Evolutionary conservation across 2,329 filamentous ascomycete genomes (phyloP).

Genomic region (Penicillium olsonii): DNA sequence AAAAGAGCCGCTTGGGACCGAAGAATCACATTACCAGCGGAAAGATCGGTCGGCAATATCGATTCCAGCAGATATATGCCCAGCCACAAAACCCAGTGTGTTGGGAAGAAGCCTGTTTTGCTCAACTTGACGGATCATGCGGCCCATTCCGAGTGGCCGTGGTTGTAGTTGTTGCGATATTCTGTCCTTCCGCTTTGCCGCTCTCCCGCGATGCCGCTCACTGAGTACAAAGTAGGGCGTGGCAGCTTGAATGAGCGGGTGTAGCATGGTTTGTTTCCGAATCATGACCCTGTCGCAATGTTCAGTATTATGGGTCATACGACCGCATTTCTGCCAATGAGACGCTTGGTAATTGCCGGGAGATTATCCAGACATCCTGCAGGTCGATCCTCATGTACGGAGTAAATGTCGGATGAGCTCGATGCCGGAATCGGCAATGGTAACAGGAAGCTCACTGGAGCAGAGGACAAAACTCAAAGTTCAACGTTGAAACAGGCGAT

Average conservation of each 20-base stretch:
- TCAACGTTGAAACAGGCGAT: background rate
- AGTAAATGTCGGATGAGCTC: background rate
- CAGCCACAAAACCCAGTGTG: background rate
- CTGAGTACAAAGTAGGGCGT: background rate
- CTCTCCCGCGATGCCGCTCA: background rate
- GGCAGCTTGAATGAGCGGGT: background rate
- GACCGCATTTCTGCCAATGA: background rate
- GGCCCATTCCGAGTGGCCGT: background rate
- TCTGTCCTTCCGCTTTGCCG: slow-evolving; percentile 1
- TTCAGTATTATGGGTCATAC: background rate
- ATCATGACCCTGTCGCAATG: slow-evolving; percentile 1
- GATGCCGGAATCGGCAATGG: background rate
- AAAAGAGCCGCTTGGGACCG: slow-evolving; percentile 3
- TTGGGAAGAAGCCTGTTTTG: background rate
- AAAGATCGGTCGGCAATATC: slow-evolving; percentile 1
- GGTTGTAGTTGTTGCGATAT: background rate
- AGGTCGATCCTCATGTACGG: background rate
- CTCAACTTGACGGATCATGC: background rate
- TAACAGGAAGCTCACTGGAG: background rate
- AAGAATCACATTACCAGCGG: background rate
- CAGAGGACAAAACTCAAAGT: background rate
- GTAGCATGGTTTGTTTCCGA: background rate
- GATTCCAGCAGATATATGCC: background rate
- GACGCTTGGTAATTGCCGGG: background rate
- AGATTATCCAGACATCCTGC: background rate